Evolutionary conservation across 495 filamentous ascomycete genomes (phyloP).

Genomic region (Parathielavia hyrcaniae): DNA sequence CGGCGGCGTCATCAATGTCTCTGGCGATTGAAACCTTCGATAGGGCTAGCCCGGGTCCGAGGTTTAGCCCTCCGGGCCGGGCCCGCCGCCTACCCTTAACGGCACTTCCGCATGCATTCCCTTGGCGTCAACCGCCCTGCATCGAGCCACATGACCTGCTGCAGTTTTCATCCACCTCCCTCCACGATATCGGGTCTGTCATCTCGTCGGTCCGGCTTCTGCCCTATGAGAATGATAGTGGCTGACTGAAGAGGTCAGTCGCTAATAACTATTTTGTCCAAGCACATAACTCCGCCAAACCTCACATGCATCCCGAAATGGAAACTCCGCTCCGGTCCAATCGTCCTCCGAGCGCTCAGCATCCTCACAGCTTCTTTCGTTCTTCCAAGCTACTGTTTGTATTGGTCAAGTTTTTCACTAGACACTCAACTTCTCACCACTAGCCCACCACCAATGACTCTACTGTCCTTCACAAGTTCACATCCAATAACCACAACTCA

Average conservation of each 20-base stretch:
- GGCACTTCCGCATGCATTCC: conserved; percentile 7
- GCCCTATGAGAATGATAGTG: background rate
- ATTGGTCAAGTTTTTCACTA: no score
- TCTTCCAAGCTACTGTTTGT: no score
- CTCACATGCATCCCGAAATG: background rate
- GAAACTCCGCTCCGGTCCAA: conserved; percentile 3
- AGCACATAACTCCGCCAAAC: background rate
- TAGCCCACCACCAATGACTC: no score
- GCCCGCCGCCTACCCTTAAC: conserved; percentile 1
- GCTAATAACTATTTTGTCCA: no score
- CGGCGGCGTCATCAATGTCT: no score
- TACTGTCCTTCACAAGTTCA: no score
- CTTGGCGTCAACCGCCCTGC: background rate
- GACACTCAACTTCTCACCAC: no score
- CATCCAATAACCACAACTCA: no score
- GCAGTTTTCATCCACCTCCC: background rate
- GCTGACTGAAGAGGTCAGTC: no score
- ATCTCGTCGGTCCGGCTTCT: background rate
- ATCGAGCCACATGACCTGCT: conserved; percentile 6
- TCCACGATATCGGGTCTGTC: background rate
- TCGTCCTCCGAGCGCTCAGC: no score
- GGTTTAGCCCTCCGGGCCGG: conserved; percentile 12
- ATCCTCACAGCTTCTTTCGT: no score
- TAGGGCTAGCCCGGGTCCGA: background rate
- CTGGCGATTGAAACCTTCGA: background rate